Base-by-base conservation (phyloP, 2,329 filamentous ascomycete species). In the Calonectria multiphialidica region DNA sequence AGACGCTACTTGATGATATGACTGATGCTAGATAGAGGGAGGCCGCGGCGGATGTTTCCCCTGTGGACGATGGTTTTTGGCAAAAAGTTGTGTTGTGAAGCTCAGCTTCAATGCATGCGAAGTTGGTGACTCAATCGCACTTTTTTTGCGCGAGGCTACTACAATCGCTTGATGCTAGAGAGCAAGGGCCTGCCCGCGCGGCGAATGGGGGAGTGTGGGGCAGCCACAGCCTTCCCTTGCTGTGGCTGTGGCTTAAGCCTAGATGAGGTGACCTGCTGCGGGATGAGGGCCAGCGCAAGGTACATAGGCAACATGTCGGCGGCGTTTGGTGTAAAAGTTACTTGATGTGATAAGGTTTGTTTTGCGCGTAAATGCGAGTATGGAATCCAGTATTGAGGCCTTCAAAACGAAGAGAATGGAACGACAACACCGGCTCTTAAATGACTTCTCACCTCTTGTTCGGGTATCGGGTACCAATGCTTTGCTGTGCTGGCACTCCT, bases 141-240 rank as follows among this genome's bases (percentile, higher is more conserved):
- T 72, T 79, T 79, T 79, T 79, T 78, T 78, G 70, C 72, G 75
- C 77, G 72, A 79, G 78, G 78, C 78, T 79, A 71, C 53, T 79
- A 71, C 53, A 59, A n/a, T 33, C 59, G 50, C 62, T 63, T 67
- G 66, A 33, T 40, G 66, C 45, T 63, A 70, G 57, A 42, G 42
- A 37, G 50, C 49, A 49, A 70, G 59, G 61, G 68, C 68, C 68
- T 63, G 53, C 49, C 61, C 61, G 50, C 74, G 68, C 47, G 70
- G 47, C 67, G 55, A 66, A 68, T 53, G 45, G 61, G 55, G 63
- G 64, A 61, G 25, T 67, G 70, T 77, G 75, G 77, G 73, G 42
- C 65, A 53, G 42, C 69, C 37, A 71, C 75, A 78, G 74, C 77
- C 76, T 79, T 68, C 74, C 67, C 65, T 33, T 12, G 55, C 55